Evolutionary conservation across 176 grass and related monocot species (phyloP).

Genomic region (Oryza glaberrima): DNA sequence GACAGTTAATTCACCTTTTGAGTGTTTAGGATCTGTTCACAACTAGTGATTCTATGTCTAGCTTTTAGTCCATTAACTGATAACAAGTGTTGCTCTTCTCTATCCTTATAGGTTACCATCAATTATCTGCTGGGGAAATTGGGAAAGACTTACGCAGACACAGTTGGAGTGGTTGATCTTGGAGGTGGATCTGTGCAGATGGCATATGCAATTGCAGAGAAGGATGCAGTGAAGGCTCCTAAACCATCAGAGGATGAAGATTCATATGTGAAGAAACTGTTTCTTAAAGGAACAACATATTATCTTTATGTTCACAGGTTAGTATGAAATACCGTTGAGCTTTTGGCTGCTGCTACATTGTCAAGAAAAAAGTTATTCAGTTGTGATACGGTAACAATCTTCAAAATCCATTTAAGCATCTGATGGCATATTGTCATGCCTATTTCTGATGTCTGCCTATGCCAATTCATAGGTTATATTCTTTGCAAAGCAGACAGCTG

Average conservation of each 20-base stretch:
- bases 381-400: background rate
- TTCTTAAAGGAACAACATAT: conserved; percentile 83
- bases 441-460: background rate
- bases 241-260: conserved; percentile 75
- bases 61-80: background rate
- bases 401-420: background rate
- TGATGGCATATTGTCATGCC: background rate
- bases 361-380: no score
- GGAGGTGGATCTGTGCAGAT: conserved; percentile 98
- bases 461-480: background rate
- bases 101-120: conserved; percentile 61
- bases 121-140: conserved; percentile 87
- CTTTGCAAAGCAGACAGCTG: background rate
- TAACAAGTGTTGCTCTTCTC: conserved; percentile 1
- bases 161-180: conserved; percentile 95
- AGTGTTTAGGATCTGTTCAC: background rate
- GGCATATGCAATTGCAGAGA: conserved; percentile 96
- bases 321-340: background rate
- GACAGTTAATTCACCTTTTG: background rate
- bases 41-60: background rate
- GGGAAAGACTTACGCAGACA: conserved; percentile 78
- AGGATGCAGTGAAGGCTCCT: conserved; percentile 71
- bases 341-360: no score
- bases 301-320: conserved; percentile 98
- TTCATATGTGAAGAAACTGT: conserved; percentile 84